Evolutionary conservation across 1,284 basidiomycete genomes (phyloP).

Genomic region (Puccinia novopanici): DNA sequence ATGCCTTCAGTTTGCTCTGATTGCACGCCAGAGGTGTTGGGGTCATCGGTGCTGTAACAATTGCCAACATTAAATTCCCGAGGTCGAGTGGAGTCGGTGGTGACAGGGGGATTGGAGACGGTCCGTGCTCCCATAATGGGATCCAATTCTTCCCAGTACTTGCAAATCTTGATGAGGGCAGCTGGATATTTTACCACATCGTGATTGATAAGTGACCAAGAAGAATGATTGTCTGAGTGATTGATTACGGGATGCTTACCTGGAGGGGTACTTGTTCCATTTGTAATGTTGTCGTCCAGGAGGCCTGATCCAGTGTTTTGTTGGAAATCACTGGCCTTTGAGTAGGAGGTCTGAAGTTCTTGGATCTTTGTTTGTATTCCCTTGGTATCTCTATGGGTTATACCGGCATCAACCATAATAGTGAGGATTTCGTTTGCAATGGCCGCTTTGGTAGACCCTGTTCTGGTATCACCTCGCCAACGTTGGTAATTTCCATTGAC

Average conservation of each 20-base stretch:
- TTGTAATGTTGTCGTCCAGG: background rate
- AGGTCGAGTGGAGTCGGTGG: no score
- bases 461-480: background rate
- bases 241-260: background rate
- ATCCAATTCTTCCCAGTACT: no score
- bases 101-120: no score
- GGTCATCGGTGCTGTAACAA: no score
- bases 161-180: no score
- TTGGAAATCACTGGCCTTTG: background rate
- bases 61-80: no score
- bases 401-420: background rate
- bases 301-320: background rate
- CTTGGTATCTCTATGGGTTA: constrained; percentile 4
- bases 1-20: no score
- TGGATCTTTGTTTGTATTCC: constrained; percentile 12
- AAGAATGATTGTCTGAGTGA: no score
- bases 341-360: background rate
- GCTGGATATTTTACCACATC: no score
- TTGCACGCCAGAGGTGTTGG: no score
- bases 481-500: background rate
- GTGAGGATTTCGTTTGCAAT: background rate
- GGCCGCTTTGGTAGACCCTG: background rate
- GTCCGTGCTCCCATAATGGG: no score
- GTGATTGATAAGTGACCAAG: no score
- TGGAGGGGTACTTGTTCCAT: background rate